phyloP scores from a whole-genome alignment of 176 grass and related monocot genomes.

The Ampelocalamus luodianensis region DNA sequence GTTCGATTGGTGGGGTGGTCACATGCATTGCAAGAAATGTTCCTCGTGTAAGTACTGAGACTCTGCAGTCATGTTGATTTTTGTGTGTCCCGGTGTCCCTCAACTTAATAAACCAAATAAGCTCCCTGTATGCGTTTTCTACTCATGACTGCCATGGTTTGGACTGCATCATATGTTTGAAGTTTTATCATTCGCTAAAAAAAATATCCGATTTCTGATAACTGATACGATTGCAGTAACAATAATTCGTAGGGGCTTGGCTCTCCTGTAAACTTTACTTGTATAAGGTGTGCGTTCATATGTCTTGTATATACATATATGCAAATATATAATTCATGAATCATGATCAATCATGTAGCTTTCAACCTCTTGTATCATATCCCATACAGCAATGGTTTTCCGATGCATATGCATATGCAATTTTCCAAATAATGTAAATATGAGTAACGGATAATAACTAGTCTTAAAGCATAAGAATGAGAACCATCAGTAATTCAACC shows the following conservation, averaged over 20 bases:
- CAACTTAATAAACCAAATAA: slow-evolving; percentile 17
- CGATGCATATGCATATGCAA: slow-evolving; percentile 20
- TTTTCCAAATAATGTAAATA: background rate
- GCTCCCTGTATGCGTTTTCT: background rate
- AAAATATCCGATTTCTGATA: slow-evolving; percentile 15
- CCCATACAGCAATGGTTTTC: background rate
- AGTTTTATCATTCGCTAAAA: slow-evolving; percentile 17
- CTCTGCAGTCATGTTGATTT: slow-evolving; percentile 29
- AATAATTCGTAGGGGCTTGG: slow-evolving; percentile 77
- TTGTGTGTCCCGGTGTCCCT: background rate
- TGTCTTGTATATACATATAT: slow-evolving; percentile 9
- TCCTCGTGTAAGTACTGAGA: slow-evolving; percentile 75
- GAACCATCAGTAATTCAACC: background rate
- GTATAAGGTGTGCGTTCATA: background rate
- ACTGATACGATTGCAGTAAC: background rate
- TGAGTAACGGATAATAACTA: background rate
- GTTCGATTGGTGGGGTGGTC: slow-evolving; percentile 92
- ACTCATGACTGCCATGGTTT: slow-evolving; percentile 5
- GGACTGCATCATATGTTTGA: slow-evolving; percentile 11
- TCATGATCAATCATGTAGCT: background rate
- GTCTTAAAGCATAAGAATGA: background rate
- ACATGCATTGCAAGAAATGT: slow-evolving; percentile 98
- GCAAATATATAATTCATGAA: slow-evolving; percentile 10
- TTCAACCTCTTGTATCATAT: background rate
- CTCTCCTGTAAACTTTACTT: slow-evolving; percentile 23